Evolutionary conservation across 768 basidiomycete species (phyloP).

Genomic region (Hygrophorus russula): DNA sequence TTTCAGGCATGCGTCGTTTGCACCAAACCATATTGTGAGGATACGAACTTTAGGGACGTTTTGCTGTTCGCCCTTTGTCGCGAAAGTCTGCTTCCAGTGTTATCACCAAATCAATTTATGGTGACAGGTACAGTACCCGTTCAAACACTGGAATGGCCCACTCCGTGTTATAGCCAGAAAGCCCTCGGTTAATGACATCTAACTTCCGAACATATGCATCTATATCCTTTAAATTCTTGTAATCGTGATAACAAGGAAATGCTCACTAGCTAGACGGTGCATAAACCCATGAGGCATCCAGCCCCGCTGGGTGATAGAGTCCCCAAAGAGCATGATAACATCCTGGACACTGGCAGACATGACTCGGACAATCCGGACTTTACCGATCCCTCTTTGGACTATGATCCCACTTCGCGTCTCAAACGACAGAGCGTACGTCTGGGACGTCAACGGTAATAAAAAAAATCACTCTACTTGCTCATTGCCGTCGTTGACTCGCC

Average conservation of each 20-base stretch:
- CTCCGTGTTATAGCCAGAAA: slow-evolving; percentile 76
- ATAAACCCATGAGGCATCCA: slow-evolving; percentile 57
- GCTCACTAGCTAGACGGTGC: slow-evolving; percentile 55
- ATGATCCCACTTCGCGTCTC: slow-evolving; percentile 59
- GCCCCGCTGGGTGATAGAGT: slow-evolving; percentile 66
- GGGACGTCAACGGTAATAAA: slow-evolving; percentile 68
- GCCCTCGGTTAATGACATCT: slow-evolving; percentile 81
- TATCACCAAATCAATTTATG: background rate
- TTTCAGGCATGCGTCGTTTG: slow-evolving; percentile 71
- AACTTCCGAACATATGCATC: slow-evolving; percentile 71
- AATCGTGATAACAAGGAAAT: background rate
- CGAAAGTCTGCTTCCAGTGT: too few relatives aligned
- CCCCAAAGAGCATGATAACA: slow-evolving; percentile 66
- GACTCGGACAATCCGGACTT: background rate
- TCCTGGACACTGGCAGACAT: slow-evolving; percentile 58
- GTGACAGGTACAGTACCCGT: slow-evolving; percentile 32
- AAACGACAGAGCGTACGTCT: slow-evolving; percentile 76
- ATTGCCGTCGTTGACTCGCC: background rate
- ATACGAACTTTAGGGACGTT: slow-evolving; percentile 52
- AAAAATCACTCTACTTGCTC: too few relatives aligned
- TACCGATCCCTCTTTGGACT: slow-evolving; percentile 2
- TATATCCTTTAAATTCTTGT: slow-evolving; percentile 14
- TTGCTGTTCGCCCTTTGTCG: slow-evolving; percentile 14
- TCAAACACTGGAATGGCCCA: slow-evolving; percentile 78
- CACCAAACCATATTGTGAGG: slow-evolving; percentile 84